Conservation (phyloP, 805 yeast species). For the Candida succiphila region DNA sequence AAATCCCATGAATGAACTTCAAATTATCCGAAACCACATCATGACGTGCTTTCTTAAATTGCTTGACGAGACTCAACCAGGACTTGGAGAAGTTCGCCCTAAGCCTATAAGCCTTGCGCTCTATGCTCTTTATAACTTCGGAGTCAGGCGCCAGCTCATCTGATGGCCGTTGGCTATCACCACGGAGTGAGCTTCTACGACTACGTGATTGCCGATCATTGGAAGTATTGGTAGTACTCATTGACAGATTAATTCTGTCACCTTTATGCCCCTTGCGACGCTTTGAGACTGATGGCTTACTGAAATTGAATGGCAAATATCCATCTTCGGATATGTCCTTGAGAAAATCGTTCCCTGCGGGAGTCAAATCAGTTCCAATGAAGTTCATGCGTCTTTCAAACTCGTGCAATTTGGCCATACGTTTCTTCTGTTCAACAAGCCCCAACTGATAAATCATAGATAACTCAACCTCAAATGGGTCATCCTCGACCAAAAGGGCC, state of each 20-base stretch:
- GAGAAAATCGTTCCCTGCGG: too few species aligned
- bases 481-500: conserved; percentile 46
- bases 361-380: neutral
- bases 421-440: conserved; percentile 40
- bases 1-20: conserved; percentile 30
- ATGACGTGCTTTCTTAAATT: conserved; percentile 30
- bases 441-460: conserved; percentile 50
- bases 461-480: conserved; percentile 56
- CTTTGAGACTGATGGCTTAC: neutral
- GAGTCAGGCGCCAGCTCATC: neutral
- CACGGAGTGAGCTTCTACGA: neutral
- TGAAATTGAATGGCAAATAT: neutral
- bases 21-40: conserved; percentile 30
- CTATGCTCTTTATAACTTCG: conserved; percentile 2
- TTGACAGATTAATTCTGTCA: neutral
- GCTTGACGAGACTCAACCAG: conserved; percentile 62
- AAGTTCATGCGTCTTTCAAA: conserved; percentile 6
- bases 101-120: conserved; percentile 10
- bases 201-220: too few species aligned
- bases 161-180: neutral
- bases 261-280: neutral
- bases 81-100: conserved; percentile 29
- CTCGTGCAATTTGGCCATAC: conserved; percentile 28
- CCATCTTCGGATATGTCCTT: neutral
- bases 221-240: neutral